phyloP scores from a whole-genome alignment of 352 stramenopile genomes.

The Phytophthora macrochlamydospora region DNA sequence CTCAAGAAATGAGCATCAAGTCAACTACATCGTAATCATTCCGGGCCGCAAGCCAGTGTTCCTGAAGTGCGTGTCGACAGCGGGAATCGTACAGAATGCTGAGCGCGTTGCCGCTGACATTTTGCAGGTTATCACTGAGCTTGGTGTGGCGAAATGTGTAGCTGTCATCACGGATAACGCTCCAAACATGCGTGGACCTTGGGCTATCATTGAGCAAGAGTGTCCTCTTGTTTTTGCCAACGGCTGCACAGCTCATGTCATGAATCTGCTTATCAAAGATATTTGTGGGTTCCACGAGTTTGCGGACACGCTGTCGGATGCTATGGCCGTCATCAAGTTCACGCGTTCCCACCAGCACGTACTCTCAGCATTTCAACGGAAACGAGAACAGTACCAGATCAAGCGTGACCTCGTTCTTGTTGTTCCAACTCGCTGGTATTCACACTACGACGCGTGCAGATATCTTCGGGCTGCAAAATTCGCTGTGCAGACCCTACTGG shows the following conservation, averaged over 20 bases:
- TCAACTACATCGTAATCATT: neutral
- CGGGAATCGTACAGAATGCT: no score
- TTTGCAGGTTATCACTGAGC: no score
- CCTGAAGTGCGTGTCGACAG: no score
- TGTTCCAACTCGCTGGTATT: neutral
- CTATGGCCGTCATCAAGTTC: neutral
- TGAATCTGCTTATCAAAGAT: neutral
- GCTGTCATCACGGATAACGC: no score
- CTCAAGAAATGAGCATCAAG: neutral
- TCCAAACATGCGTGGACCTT: no score
- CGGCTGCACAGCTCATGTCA: neutral
- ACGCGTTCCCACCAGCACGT: neutral
- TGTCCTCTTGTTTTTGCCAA: no score
- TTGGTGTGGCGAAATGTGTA: no score
- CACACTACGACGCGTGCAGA: neutral
- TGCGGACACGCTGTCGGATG: neutral
- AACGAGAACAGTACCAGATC: neutral
- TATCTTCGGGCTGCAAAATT: neutral
- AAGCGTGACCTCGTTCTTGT: neutral
- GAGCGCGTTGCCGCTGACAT: no score
- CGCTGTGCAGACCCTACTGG: neutral
- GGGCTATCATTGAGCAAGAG: no score
- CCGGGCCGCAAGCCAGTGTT: neutral
- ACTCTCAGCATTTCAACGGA: neutral
- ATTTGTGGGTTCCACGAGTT: neutral